Base-by-base conservation (phyloP, 2,329 filamentous ascomycete genomes). In the Aspergillus floridensis region DNA sequence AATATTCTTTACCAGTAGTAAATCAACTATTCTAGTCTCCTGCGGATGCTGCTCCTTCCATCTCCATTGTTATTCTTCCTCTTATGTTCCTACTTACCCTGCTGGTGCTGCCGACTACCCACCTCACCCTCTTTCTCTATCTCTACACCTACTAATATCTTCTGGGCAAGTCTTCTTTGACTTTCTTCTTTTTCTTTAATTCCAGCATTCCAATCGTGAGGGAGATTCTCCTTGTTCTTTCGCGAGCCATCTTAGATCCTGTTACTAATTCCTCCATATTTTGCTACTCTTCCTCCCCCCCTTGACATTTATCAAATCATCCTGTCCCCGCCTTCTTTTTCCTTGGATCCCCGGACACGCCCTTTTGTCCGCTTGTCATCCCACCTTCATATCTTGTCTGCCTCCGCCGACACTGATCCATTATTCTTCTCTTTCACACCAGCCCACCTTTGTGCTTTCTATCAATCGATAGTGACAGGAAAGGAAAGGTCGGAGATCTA, bases 81-180 rank as follows among this genome's bases (percentile, higher is more conserved):
- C 63, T 62, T 63, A 58, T 65, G 63, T 58, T 50, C 56, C 56
- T 31, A 32, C 53, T 35, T 32, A 55, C 53, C 53, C 53, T 48
- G 52, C 35, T 53, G 32, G 58, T 31, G 49, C 58, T 61, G 53
- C 61, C 60, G 61, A 60, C 64, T 54, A 31, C 60, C 47, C 50
- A 59, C 56, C 60, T 41, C 50, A 59, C 56, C 53, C 24, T 58
- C 49, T 47, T 38, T 49, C 26, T 35, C 47, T 46, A 32, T 5
- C 55, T 54, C 49, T 56, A 55, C 61, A 63, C 54, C 62, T 64
- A 64, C 59, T 62, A 59, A 61, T 29, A 56, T 65, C 65, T 57
- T 65, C 64, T 65, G 49, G 59, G 55, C 58, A 57, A 60, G 59
- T 64, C 62, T 56, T 58, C 53, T 59, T 65, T 59, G 54, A 52